phyloP scores from a whole-genome alignment of 2,329 filamentous ascomycete species.

The Chrysosporium keratinophilum region DNA sequence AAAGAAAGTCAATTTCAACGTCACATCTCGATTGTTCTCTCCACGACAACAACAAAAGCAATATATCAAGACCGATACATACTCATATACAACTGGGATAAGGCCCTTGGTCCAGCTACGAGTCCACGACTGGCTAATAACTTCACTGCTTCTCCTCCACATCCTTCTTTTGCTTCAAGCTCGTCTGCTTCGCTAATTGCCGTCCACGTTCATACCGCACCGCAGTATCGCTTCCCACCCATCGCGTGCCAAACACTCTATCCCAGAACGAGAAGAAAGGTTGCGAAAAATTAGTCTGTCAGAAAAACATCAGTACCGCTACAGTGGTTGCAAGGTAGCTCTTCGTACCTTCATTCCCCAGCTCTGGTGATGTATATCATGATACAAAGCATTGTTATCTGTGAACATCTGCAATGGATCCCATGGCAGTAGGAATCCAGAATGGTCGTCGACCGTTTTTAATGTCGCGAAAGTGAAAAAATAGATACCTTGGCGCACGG shows the following conservation, averaged over 20 bases:
- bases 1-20: no score
- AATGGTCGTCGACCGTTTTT: conserved; percentile 97
- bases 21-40: no score
- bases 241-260: conserved; percentile 66
- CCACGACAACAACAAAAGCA: no score
- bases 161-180: neutral
- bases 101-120: neutral
- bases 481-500: conserved; percentile 68
- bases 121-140: neutral
- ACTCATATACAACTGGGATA: neutral
- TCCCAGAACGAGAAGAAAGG: conserved; percentile 85
- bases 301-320: neutral
- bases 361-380: conserved; percentile 97
- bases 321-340: neutral
- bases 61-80: neutral
- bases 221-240: conserved; percentile 57
- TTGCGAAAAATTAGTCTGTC: conserved; percentile 37
- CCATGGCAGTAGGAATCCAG: conserved; percentile 86
- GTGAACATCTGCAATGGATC: conserved; percentile 87
- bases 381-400: conserved; percentile 89
- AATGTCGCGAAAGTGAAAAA: conserved; percentile 83
- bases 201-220: conserved; percentile 45
- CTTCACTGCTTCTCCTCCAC: neutral
- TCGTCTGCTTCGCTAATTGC: neutral
- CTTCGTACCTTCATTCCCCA: conserved; percentile 73